Percentiles rank a stretch among this genome's conserved stretches.
Evolutionary conservation across 352 stramenopile species (phyloP).

Genomic region (Hyphochytrium catenoides): DNA sequence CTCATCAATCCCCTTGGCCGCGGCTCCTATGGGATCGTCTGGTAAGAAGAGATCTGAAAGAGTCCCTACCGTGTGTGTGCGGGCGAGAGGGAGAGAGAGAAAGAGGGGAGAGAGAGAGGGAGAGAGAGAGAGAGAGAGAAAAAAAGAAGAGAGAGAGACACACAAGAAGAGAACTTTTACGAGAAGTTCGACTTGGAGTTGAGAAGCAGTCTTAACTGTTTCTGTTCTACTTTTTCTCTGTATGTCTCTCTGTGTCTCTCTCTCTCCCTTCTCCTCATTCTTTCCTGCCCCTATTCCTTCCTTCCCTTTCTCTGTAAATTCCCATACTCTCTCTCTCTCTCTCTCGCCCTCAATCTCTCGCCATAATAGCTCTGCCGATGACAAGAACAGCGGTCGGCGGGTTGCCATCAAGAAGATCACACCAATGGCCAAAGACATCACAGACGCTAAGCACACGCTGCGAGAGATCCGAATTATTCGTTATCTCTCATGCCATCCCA

Average conservation of each 20-base stretch:
- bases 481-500: constrained; percentile 65
- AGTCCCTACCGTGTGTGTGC: too few species aligned
- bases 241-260: too few species aligned
- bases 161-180: too few species aligned
- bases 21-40: constrained; percentile 77
- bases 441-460: constrained; percentile 68
- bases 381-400: constrained; percentile 34
- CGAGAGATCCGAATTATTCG: constrained; percentile 70
- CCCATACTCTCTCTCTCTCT: neutral
- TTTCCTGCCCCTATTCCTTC: constrained; percentile 4
- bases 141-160: too few species aligned
- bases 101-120: too few species aligned
- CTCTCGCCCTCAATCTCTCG: neutral
- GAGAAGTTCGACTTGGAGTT: too few species aligned
- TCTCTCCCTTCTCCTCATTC: constrained; percentile 1
- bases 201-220: too few species aligned
- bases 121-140: too few species aligned
- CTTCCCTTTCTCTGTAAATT: neutral
- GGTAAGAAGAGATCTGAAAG: too few species aligned
- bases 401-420: constrained; percentile 80
- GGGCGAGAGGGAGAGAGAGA: too few species aligned
- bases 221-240: too few species aligned
- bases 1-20: constrained; percentile 60
- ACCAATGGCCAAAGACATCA: constrained; percentile 64
- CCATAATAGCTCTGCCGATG: constrained; percentile 31